Evolutionary conservation across 768 basidiomycete genomes (phyloP), one percentile per base, ranked within the genome.

Genomic region (Mycena metata): DNA sequence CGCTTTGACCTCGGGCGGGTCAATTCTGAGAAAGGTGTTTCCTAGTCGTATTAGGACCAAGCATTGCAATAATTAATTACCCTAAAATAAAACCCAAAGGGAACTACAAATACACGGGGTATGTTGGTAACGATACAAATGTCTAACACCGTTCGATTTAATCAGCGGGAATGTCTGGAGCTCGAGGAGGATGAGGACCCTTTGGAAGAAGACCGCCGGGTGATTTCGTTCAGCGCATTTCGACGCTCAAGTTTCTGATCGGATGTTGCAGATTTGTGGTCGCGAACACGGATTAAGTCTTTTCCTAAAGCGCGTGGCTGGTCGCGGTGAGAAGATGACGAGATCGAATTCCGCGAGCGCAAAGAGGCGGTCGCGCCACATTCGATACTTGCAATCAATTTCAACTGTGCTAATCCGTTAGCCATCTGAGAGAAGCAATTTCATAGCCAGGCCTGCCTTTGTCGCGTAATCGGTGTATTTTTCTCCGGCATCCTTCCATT

Each of bases 321-420:
- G 46, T 47, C 54, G 41, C 67, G 46, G 19, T n/a, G n/a, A 36
- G 41, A 16, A 17, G 30, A n/a, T n/a, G 24, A 11, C 10, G 47
- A 23, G 35, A 62, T 54, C 1, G 57, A 54, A 0, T 23, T 26
- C 30, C 7, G 36, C 15, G 66, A 67, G 15, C 33, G 36, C 7
- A 63, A 33, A 46, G 67, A 69, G 10, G 67, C 13, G 19, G 43
- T 69, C 35, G 67, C 60, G 15, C 36, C 57, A 30, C 62, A 64
- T 5, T 54, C 51, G 5, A 69, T 54, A 0, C 33, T 23, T 23
- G 47, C 49, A 26, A 69, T 54, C 36, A 8, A 30, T 30, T 69
- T 59, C n/a, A 69, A 23, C 67, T 69, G 57, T 57, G 13, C n/a
- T 15, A 26, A 15, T 51, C 7, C 8, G 36, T 24, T 8, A 26